Evolutionary conservation across 192 early-diverging fungal species (phyloP).

Genomic region (Backusella australiensis): DNA sequence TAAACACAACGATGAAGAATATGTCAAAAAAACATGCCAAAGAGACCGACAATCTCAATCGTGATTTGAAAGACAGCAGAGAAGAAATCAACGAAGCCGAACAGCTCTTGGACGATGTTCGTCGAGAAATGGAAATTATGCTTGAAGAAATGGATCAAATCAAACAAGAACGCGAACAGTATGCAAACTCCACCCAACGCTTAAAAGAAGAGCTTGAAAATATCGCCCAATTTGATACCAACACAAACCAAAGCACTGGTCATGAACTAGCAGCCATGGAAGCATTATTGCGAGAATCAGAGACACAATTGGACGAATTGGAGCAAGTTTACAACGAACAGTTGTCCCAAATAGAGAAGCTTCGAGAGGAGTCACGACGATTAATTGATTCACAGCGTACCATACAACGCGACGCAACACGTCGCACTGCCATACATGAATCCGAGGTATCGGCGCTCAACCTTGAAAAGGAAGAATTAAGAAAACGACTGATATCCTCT

Average conservation of each 20-base stretch:
- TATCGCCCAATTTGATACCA: neutral
- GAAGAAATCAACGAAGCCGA: conserved; percentile 11
- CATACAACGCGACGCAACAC: neutral
- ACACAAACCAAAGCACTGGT: neutral
- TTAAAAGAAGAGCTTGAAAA: neutral
- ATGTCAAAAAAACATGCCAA: neutral
- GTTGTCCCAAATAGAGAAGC: neutral
- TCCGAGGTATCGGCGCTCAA: neutral
- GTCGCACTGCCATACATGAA: neutral
- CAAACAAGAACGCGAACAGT: neutral
- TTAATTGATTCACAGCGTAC: neutral
- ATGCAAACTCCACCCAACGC: neutral
- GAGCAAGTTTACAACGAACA: neutral
- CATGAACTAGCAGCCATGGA: neutral
- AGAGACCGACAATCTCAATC: neutral
- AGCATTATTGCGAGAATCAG: neutral
- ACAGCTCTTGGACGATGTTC: conserved; percentile 10
- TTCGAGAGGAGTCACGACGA: neutral
- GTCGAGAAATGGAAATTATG: conserved; percentile 14
- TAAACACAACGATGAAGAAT: neutral
- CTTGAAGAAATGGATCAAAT: conserved; percentile 11
- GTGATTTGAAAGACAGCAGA: neutral
- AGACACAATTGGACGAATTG: neutral
- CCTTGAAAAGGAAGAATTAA: neutral
- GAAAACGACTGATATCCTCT: neutral